Evolutionary conservation across 108 stramenopile genomes (phyloP).

Genomic region (Cyclotella kingstonii): DNA sequence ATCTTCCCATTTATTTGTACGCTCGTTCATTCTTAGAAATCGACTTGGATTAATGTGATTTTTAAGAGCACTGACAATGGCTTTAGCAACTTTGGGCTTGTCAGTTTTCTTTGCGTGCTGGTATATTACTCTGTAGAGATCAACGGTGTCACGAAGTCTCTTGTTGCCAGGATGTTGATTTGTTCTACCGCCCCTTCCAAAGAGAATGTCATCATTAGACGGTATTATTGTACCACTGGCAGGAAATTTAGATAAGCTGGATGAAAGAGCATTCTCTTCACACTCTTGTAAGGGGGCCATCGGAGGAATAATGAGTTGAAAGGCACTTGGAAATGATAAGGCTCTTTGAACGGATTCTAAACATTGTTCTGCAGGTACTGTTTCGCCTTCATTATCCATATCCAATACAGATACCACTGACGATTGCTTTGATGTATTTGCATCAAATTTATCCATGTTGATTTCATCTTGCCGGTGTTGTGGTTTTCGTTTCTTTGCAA

Average conservation of each 20-base stretch:
- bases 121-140: constrained; percentile 22
- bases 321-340: too few species aligned
- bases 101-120: constrained; percentile 61
- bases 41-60: constrained; percentile 43
- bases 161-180: constrained; percentile 84
- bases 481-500: constrained; percentile 32
- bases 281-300: too few species aligned
- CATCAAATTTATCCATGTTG: too few species aligned
- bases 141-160: constrained; percentile 80
- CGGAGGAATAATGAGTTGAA: too few species aligned
- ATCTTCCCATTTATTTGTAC: constrained; percentile 69
- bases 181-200: constrained; percentile 75
- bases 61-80: constrained; percentile 58
- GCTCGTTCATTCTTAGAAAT: constrained; percentile 61
- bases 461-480: too few species aligned
- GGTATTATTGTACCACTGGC: constrained; percentile 1
- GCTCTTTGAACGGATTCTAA: too few species aligned
- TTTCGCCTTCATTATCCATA: too few species aligned
- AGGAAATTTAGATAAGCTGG: background rate
- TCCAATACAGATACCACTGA: too few species aligned
- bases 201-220: constrained; percentile 43
- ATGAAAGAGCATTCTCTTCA: background rate
- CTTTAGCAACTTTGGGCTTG: constrained; percentile 77
- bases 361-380: too few species aligned
- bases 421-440: too few species aligned